Evolutionary conservation across 139 green algal genomes (phyloP), one percentile per base, ranked within the genome.

Genomic region (Ostreobium quekettii): DNA sequence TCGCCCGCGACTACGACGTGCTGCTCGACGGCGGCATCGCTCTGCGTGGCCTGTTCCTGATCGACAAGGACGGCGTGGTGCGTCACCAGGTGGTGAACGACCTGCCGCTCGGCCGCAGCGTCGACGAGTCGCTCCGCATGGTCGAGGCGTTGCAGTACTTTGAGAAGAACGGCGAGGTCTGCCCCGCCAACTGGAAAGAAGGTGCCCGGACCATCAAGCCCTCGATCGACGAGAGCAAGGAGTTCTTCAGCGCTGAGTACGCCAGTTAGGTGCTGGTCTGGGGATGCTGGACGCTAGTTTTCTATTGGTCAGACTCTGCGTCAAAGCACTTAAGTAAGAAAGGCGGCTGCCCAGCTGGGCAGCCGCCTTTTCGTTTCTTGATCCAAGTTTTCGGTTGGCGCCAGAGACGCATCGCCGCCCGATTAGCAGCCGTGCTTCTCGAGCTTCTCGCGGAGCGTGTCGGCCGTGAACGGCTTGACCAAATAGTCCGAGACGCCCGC

Each of bases 41-140:
- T 0, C 88, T 95, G 66, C 85, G 90, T 36, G 90, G 89, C 5
- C 76, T 95, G 29, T 96, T 91, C 84, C 89, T 96, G 74, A 95
- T 96, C 71, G 90, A 94, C 78, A 86, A 80, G 66, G 86, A 99
- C 77, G 93, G 93, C 31, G 73, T 95, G 7, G 72, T 99, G 39
- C 86, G 96, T 78, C 92, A 98, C 75, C 66, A 84, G 24, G 97
- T 93, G 63, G 91, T 98, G 70, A 99, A 99, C 88, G 97, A 97
- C 80, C 78, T 96, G 58, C 84, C 82, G 3, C 91, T 99, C 38
- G 93, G 89, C 24, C 89, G 93, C 70, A 91, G 71, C 67, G 92
- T 99, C 0, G 93, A 98, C 36, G 93, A 99, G 83, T 93, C 92
- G n/a, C 83, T 96, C 67, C 85, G 93, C 37, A 84, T 84, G 37